Conservation (phyloP, 352 stramenopile genomes). For the Elongisporangium anandrum region DNA sequence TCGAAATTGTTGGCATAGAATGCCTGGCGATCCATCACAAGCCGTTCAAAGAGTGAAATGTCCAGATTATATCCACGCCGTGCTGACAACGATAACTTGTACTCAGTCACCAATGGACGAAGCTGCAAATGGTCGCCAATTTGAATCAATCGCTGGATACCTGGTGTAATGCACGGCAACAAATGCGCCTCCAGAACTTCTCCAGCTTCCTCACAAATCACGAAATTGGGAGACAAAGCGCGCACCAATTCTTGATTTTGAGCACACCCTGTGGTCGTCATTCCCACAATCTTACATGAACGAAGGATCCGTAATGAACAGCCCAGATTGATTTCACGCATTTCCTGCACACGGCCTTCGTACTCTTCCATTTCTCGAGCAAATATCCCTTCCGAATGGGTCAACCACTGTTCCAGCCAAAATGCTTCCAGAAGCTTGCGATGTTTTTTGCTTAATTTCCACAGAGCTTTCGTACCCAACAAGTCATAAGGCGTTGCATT, state of each 20-base stretch:
- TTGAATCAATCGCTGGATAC: conserved; percentile 77
- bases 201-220: conserved; percentile 86
- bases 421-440: conserved; percentile 16
- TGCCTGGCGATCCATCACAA: conserved; percentile 25
- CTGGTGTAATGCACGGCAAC: conserved; percentile 46
- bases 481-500: neutral
- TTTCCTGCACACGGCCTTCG: conserved; percentile 19
- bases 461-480: conserved; percentile 11
- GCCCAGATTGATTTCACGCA: conserved; percentile 22
- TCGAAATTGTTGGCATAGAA: conserved; percentile 19
- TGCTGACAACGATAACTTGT: conserved; percentile 65
- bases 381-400: conserved; percentile 15
- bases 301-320: conserved; percentile 23
- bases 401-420: conserved; percentile 17
- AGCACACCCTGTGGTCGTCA: conserved; percentile 80
- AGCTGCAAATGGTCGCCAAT: conserved; percentile 89
- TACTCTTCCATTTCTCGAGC: conserved; percentile 25
- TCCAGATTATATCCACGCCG: conserved; percentile 68
- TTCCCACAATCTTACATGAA: conserved; percentile 61
- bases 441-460: conserved; percentile 21
- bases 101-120: conserved; percentile 65
- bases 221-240: conserved; percentile 48
- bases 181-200: conserved; percentile 82
- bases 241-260: conserved; percentile 64
- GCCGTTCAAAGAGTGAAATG: conserved; percentile 80